Percentiles rank a stretch among this genome's conserved stretches.
Conservation (phyloP, 2,329 filamentous ascomycete genomes). For the Fusarium illudens region DNA sequence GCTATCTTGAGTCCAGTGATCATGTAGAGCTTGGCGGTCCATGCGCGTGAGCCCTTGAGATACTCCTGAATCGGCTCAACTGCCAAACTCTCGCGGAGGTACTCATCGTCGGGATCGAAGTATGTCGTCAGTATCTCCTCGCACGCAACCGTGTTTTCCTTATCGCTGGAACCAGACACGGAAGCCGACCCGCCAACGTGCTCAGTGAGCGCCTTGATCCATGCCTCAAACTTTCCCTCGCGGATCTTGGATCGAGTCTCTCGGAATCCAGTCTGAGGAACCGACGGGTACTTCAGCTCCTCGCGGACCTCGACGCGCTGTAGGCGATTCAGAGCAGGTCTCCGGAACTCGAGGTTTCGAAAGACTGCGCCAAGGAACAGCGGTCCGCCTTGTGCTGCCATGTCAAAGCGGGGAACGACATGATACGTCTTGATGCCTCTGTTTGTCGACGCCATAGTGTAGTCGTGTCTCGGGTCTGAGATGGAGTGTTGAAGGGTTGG, state of each 20-base stretch:
- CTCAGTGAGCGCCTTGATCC: neutral
- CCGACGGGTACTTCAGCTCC: neutral
- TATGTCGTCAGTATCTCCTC: neutral
- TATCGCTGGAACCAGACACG: neutral
- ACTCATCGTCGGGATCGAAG: neutral
- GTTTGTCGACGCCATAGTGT: neutral
- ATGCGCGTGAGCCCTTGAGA: neutral
- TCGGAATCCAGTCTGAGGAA: neutral
- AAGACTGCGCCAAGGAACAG: neutral
- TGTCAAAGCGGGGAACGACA: neutral
- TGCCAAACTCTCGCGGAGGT: neutral
- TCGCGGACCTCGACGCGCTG: neutral
- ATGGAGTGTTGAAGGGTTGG: too few species aligned
- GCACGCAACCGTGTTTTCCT: neutral
- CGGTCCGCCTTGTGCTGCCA: neutral
- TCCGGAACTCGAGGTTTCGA: neutral
- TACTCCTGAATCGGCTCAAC: neutral
- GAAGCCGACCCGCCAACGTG: neutral
- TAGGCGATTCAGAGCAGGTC: neutral
- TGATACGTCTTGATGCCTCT: neutral
- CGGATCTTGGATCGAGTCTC: neutral
- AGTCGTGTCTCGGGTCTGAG: too few species aligned
- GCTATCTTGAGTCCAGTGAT: neutral
- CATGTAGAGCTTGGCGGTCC: neutral
- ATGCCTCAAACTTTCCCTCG: neutral